phyloP scores from a whole-genome alignment of 352 stramenopile species.

The Globisporangium polare region DNA sequence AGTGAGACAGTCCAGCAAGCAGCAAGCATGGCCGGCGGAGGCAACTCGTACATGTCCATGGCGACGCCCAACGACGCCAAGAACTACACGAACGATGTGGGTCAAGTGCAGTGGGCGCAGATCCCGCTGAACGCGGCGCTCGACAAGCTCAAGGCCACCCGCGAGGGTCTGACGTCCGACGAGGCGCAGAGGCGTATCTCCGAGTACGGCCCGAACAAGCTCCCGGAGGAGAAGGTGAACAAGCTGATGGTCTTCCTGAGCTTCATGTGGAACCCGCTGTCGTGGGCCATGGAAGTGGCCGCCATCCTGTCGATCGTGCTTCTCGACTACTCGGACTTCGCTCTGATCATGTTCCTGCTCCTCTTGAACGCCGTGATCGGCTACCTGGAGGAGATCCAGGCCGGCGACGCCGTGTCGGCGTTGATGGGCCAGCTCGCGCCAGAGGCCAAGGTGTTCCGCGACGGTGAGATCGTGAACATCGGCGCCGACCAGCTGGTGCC shows the following conservation, averaged over 20 bases:
- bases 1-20: slow-evolving; percentile 12
- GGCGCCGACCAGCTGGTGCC: slow-evolving; percentile 63
- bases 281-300: slow-evolving; percentile 77
- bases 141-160: slow-evolving; percentile 76
- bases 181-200: slow-evolving; percentile 70
- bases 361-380: slow-evolving; percentile 73
- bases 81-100: slow-evolving; percentile 77
- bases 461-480: slow-evolving; percentile 72
- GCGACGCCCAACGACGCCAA: slow-evolving; percentile 72
- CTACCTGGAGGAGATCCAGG: slow-evolving; percentile 84
- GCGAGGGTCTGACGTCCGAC: slow-evolving; percentile 63
- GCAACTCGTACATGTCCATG: slow-evolving; percentile 75
- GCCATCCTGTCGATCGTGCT: slow-evolving; percentile 72
- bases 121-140: slow-evolving; percentile 76
- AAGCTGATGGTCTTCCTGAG: slow-evolving; percentile 72
- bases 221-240: slow-evolving; percentile 75
- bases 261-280: slow-evolving; percentile 85
- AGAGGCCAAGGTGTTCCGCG: slow-evolving; percentile 77
- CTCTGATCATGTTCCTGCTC: slow-evolving; percentile 63
- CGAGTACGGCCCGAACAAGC: slow-evolving; percentile 80
- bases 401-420: slow-evolving; percentile 82
- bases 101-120: slow-evolving; percentile 70
- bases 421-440: slow-evolving; percentile 88
- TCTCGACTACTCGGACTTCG: slow-evolving; percentile 76
- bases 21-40: slow-evolving; percentile 46